phyloP scores from a whole-genome alignment of 768 basidiomycete species.

The Pholiota molesta region DNA sequence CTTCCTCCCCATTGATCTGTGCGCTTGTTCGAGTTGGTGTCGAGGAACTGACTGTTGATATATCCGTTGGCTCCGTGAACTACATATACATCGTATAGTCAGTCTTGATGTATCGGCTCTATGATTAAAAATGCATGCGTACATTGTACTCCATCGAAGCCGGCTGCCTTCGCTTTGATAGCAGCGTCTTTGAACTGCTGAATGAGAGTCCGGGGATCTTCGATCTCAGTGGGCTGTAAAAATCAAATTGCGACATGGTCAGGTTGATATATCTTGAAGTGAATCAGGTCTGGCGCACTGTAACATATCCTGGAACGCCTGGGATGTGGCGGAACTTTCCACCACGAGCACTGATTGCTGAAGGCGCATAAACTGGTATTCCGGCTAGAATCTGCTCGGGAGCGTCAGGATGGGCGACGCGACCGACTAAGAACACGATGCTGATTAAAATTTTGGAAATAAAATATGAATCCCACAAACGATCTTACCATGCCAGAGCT shows the following conservation, averaged over 20 bases:
- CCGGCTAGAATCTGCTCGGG: conserved; percentile 32
- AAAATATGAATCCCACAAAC: background rate
- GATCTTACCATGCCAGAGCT: conserved; percentile 9
- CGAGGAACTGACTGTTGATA: conserved; percentile 53
- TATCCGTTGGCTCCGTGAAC: conserved; percentile 50
- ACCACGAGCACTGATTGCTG: conserved; percentile 43
- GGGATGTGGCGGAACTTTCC: conserved; percentile 43
- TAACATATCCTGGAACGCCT: conserved; percentile 41
- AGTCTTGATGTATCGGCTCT: too few relatives aligned
- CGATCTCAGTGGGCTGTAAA: conserved; percentile 40
- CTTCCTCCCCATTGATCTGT: conserved; percentile 65
- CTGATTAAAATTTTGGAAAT: background rate
- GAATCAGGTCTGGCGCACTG: conserved; percentile 28
- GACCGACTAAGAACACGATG: conserved; percentile 30
- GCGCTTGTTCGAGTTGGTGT: conserved; percentile 47
- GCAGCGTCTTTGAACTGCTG: conserved; percentile 46
- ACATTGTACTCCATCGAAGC: conserved; percentile 56
- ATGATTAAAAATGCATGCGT: background rate
- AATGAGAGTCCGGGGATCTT: conserved; percentile 44
- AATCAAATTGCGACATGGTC: background rate
- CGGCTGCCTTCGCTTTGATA: conserved; percentile 51
- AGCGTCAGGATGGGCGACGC: conserved; percentile 38
- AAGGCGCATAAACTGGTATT: conserved; percentile 46
- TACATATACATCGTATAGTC: conserved; percentile 11
- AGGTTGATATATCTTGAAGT: background rate